phyloP scores from a whole-genome alignment of 768 basidiomycete genomes.

The Tulasnella sp. region DNA sequence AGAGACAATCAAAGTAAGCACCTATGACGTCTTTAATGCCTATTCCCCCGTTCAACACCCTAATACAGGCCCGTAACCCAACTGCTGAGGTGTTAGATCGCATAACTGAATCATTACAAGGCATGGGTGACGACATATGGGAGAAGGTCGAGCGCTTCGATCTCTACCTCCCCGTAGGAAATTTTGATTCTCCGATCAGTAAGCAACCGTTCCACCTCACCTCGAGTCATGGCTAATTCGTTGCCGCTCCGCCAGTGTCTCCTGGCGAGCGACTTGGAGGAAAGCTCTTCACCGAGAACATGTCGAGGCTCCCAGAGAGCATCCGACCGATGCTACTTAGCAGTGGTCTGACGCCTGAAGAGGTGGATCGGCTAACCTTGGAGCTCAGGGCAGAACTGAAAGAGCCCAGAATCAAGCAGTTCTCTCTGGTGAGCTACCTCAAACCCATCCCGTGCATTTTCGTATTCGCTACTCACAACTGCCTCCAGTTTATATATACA shows the following conservation, averaged over 20 bases:
- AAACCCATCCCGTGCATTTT: background rate
- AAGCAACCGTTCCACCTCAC: background rate
- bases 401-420: conserved; percentile 5
- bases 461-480: background rate
- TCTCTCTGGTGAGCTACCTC: background rate
- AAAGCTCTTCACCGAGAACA: background rate
- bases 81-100: background rate
- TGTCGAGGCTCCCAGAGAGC: background rate
- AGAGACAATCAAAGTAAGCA: background rate
- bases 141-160: background rate
- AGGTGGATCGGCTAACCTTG: background rate
- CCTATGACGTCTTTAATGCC: background rate
- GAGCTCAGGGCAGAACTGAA: background rate
- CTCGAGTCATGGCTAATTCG: background rate
- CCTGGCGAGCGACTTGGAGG: background rate
- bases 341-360: background rate
- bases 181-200: background rate
- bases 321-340: background rate
- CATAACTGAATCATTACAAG: background rate
- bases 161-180: conserved; percentile 4
- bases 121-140: background rate
- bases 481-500: background rate
- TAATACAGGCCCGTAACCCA: background rate
- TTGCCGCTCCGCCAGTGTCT: no score
- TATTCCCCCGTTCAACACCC: background rate